phyloP scores from a whole-genome alignment of 2,329 filamentous ascomycete species.

The Xylaria sp. region DNA sequence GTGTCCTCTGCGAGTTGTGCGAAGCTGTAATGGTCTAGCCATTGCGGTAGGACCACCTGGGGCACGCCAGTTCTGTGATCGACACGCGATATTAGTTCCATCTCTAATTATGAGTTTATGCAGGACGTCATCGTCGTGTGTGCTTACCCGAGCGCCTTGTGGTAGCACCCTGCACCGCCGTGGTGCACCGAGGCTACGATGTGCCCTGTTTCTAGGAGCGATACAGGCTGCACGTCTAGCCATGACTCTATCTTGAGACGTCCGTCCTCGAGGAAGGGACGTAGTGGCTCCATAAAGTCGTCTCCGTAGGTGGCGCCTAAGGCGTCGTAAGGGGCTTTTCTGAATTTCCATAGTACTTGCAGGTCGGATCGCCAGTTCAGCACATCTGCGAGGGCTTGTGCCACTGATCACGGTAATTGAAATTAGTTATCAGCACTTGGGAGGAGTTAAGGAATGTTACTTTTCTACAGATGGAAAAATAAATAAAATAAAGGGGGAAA shows the following conservation, averaged over 20 bases:
- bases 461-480: too few species aligned
- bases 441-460: too few species aligned
- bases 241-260: slow-evolving; percentile 37
- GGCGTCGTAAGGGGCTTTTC: slow-evolving; percentile 10
- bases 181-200: slow-evolving; percentile 41
- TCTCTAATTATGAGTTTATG: too few species aligned
- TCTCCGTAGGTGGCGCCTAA: slow-evolving; percentile 23
- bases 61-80: slow-evolving; percentile 36
- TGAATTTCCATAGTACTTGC: slow-evolving; percentile 40
- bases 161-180: slow-evolving; percentile 39
- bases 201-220: slow-evolving; percentile 38
- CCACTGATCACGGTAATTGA: slow-evolving; percentile 15
- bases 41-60: slow-evolving; percentile 40
- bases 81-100: background rate
- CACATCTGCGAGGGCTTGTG: slow-evolving; percentile 32
- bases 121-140: background rate
- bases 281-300: slow-evolving; percentile 31
- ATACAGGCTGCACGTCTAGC: slow-evolving; percentile 34
- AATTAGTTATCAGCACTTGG: background rate
- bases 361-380: slow-evolving; percentile 17
- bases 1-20: slow-evolving; percentile 33
- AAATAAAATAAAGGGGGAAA: background rate
- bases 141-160: slow-evolving; percentile 36
- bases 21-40: slow-evolving; percentile 39
- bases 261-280: slow-evolving; percentile 35